These are phyloP conservation scores for Apium graveolens DNA, from an alignment of 129 eudicot species.

Conservation along the genomic window DNA sequence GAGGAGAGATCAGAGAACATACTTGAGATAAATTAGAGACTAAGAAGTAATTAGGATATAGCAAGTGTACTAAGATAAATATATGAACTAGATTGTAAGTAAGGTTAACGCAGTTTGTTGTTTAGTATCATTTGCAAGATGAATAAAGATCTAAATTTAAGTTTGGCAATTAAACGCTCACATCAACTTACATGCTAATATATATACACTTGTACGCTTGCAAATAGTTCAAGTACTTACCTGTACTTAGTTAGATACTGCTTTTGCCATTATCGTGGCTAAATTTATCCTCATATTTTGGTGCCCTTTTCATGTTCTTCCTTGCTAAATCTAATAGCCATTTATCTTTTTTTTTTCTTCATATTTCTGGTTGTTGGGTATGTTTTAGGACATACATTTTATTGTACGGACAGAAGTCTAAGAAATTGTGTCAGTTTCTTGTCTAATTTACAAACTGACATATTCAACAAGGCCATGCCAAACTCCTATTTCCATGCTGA, in stretches of 20 bases:
- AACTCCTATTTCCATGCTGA: too few species aligned
- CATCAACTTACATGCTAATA: neutral
- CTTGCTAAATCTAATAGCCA: neutral
- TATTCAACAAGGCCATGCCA: too few species aligned
- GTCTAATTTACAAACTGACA: too few species aligned
- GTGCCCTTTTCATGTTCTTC: too few species aligned
- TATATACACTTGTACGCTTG: neutral
- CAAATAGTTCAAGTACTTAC: neutral
- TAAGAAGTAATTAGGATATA: neutral
- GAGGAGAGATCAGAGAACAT: neutral
- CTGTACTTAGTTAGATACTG: neutral
- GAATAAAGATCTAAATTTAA: neutral
- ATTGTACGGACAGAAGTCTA: too few species aligned
- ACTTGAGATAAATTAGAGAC: neutral
- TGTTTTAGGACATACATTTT: neutral
- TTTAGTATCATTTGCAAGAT: neutral
- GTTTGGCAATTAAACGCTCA: neutral
- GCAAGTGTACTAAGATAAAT: neutral
- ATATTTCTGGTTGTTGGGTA: neutral
- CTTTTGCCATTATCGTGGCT: neutral
- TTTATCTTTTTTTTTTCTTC: too few species aligned
- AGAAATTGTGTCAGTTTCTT: too few species aligned
- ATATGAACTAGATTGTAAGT: neutral
- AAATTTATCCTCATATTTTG: neutral
- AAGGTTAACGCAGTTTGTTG: neutral